Percentiles rank a stretch among this genome's conserved stretches.
Evolutionary conservation across 2,329 filamentous ascomycete species (phyloP).

Genomic region (Malbranchea zuffiana): DNA sequence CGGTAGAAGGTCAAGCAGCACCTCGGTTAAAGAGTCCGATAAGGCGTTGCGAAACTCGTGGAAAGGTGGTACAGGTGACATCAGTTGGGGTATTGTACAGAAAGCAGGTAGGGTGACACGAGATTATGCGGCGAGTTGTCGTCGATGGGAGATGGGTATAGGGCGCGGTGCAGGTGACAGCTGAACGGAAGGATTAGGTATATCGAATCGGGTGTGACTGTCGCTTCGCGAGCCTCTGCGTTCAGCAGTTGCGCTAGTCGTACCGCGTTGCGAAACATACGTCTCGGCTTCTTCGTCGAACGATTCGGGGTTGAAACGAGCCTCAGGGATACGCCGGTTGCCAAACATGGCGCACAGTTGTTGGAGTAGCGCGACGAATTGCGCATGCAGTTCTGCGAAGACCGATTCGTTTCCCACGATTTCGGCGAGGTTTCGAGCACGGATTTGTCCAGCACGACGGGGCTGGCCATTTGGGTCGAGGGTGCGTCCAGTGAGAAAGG

Average conservation of each 20-base stretch:
- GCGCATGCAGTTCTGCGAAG: conserved; percentile 46
- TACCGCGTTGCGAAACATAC: conserved; percentile 4
- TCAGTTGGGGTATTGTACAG: not conserved
- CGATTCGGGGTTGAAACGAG: conserved; percentile 26
- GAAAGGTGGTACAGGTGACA: not conserved
- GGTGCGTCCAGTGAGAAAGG: conserved; percentile 46
- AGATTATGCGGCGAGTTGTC: conserved; percentile 4
- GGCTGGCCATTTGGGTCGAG: conserved; percentile 47
- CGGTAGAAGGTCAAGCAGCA: no score
- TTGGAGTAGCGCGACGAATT: conserved; percentile 43
- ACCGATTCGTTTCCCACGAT: conserved; percentile 49
- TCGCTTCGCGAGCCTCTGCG: conserved; percentile 1
- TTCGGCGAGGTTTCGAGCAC: conserved; percentile 46
- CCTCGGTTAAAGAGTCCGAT: no score
- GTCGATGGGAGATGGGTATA: conserved; percentile 16
- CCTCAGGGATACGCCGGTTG: conserved; percentile 33
- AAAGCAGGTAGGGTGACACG: conserved; percentile 1
- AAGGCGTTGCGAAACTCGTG: no score
- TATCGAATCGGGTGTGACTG: conserved; percentile 5
- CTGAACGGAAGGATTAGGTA: conserved; percentile 5
- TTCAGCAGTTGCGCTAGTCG: not conserved
- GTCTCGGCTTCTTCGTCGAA: conserved; percentile 10
- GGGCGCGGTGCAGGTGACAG: conserved; percentile 11
- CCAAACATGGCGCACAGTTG: conserved; percentile 39
- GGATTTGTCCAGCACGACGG: conserved; percentile 42